Conservation (phyloP, 2,329 filamentous ascomycete genomes). For the Diplodia intermedia region DNA sequence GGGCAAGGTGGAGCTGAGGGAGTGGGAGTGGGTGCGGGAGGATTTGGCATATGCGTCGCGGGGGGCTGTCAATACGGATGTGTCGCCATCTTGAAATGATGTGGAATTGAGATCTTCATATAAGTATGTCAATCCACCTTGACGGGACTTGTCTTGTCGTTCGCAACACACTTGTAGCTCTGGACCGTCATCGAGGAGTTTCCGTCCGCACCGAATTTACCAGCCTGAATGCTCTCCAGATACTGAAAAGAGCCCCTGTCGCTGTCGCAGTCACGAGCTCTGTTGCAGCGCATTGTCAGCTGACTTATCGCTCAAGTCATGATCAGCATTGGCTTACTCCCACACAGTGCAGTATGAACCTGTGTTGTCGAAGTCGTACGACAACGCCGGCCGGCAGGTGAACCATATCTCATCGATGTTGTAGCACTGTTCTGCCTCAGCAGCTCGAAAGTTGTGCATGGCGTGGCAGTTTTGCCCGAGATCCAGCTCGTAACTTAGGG, state of each 20-base stretch:
- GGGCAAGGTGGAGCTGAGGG: neutral
- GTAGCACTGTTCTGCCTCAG: neutral
- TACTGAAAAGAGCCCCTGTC: neutral
- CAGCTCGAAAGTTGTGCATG: neutral
- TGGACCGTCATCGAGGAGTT: no score
- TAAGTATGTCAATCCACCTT: neutral
- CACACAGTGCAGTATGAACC: neutral
- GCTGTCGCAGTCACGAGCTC: neutral
- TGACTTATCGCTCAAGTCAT: neutral
- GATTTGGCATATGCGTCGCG: neutral
- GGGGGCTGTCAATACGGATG: neutral
- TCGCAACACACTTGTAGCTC: neutral
- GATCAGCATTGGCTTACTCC: neutral
- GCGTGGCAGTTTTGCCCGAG: neutral
- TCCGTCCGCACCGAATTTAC: neutral
- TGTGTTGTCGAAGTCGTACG: neutral
- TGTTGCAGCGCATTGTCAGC: neutral
- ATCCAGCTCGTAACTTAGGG: neutral
- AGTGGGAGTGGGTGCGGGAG: slow-evolving; percentile 3
- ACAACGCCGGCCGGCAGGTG: neutral
- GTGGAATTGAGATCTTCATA: neutral
- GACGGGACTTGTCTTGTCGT: neutral
- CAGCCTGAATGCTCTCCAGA: neutral
- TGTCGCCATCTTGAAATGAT: neutral
- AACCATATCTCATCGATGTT: neutral